phyloP scores from a whole-genome alignment of 2,329 filamentous ascomycete genomes.

The Aspergillus pseudotamarii region DNA sequence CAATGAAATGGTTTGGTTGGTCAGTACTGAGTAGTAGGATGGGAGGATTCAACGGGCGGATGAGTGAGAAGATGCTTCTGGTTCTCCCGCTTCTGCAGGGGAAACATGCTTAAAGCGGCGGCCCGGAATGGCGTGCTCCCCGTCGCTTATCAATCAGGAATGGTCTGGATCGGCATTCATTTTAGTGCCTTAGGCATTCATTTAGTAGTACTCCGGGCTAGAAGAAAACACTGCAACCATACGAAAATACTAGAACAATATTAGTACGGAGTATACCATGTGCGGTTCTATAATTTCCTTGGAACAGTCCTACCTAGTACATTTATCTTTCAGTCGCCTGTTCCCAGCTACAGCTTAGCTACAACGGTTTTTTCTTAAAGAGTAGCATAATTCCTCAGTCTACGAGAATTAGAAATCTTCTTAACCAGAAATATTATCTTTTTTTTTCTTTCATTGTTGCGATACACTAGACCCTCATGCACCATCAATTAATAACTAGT shows the following conservation, averaged over 20 bases:
- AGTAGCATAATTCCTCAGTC: background rate
- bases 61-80: constrained; percentile 18
- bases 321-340: background rate
- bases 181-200: constrained; percentile 16
- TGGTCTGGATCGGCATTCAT: constrained; percentile 24
- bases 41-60: background rate
- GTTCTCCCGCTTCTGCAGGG: constrained; percentile 1
- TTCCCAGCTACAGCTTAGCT: background rate
- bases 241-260: background rate
- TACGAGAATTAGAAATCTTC: background rate
- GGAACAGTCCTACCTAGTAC: too few species aligned
- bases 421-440: background rate
- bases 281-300: too few species aligned
- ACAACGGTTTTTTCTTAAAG: background rate
- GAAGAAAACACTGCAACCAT: background rate
- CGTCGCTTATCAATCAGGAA: constrained; percentile 35
- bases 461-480: background rate
- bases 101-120: constrained; percentile 11
- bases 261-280: too few species aligned
- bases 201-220: background rate
- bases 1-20: background rate
- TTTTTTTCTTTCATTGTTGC: background rate
- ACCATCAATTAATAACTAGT: background rate
- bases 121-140: constrained; percentile 35
- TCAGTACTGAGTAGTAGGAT: background rate